Percentiles rank a stretch among this genome's conserved stretches.
These are phyloP conservation scores for Plasmopara viticola DNA, from an alignment of 352 stramenopile genomes.

Conservation along the genomic window DNA sequence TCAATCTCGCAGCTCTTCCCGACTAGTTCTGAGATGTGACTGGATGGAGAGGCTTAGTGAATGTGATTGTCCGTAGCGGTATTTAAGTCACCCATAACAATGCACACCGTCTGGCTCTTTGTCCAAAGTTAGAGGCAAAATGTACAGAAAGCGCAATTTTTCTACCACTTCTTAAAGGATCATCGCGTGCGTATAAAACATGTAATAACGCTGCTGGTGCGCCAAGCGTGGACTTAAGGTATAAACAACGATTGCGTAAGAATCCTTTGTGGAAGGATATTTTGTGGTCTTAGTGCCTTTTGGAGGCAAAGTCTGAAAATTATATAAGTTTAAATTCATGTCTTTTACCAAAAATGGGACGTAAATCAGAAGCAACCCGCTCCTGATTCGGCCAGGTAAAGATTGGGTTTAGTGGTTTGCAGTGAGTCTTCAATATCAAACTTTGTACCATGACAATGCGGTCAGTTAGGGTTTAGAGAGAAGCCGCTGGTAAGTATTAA, in stretches of 20 bases:
- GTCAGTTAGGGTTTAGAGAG: constrained; percentile 11
- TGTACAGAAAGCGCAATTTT: constrained; percentile 2
- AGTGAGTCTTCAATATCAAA: constrained; percentile 15
- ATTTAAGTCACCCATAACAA: constrained; percentile 11
- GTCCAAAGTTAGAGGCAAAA: neutral
- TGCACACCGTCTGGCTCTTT: neutral
- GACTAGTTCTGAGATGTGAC: neutral
- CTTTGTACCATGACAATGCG: constrained; percentile 14
- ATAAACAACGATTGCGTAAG: constrained; percentile 12
- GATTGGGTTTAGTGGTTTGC: constrained; percentile 9
- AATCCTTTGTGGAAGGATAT: constrained; percentile 3
- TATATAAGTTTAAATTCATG: constrained; percentile 9
- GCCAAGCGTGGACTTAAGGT: constrained; percentile 5
- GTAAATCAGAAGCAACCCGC: constrained; percentile 15
- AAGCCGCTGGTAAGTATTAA: constrained; percentile 9
- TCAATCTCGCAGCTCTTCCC: constrained; percentile 9
- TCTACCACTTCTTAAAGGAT: neutral
- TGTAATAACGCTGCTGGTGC: neutral
- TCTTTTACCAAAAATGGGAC: neutral
- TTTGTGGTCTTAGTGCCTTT: constrained; percentile 8
- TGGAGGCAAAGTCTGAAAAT: constrained; percentile 10
- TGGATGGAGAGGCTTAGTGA: neutral
- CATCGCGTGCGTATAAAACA: constrained; percentile 14
- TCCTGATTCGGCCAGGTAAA: constrained; percentile 9
- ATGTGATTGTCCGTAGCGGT: constrained; percentile 2